These are phyloP conservation scores for Paecilomyces dactylethromorphus DNA, from an alignment of 2,329 filamentous ascomycete genomes.

Conservation along the genomic window DNA sequence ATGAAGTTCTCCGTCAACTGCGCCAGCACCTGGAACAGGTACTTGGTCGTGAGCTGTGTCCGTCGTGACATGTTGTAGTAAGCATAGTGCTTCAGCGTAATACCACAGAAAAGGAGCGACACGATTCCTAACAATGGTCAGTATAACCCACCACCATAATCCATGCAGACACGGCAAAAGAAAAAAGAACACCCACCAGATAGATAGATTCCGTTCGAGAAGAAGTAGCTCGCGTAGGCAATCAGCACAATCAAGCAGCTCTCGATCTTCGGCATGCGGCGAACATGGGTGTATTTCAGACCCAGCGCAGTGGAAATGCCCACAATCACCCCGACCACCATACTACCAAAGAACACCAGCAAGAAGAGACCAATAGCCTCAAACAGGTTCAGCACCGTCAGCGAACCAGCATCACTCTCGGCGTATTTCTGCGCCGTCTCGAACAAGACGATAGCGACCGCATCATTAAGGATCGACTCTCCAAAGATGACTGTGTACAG, in stretches of 20 bases:
- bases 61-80: slow-evolving; percentile 99
- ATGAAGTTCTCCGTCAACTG: slow-evolving; percentile 99
- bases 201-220: slow-evolving; percentile 91
- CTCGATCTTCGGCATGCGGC: slow-evolving; percentile 91
- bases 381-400: slow-evolving; percentile 76
- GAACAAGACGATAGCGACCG: slow-evolving; percentile 96
- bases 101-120: slow-evolving; percentile 91
- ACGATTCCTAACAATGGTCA: slow-evolving; percentile 69
- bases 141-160: slow-evolving; percentile 4
- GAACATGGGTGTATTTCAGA: slow-evolving; percentile 90
- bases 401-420: slow-evolving; percentile 59
- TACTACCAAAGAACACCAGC: slow-evolving; percentile 88
- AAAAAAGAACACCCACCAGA: slow-evolving; percentile 73
- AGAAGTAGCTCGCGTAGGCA: slow-evolving; percentile 95
- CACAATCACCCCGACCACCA: slow-evolving; percentile 80
- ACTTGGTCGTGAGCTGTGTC: slow-evolving; percentile 96
- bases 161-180: slow-evolving; percentile 1
- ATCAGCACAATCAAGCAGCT: slow-evolving; percentile 91
- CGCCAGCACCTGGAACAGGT: slow-evolving; percentile 88
- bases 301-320: slow-evolving; percentile 81
- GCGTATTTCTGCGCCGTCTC: slow-evolving; percentile 94
- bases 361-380: slow-evolving; percentile 93
- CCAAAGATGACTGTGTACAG: slow-evolving; percentile 98
- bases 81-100: slow-evolving; percentile 96
- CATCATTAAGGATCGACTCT: slow-evolving; percentile 96